A percentile compares a stretch with the other conserved stretches of the same genome.
Conservation (phyloP, 495 filamentous ascomycete genomes). For the Hypoxylon rickii region DNA sequence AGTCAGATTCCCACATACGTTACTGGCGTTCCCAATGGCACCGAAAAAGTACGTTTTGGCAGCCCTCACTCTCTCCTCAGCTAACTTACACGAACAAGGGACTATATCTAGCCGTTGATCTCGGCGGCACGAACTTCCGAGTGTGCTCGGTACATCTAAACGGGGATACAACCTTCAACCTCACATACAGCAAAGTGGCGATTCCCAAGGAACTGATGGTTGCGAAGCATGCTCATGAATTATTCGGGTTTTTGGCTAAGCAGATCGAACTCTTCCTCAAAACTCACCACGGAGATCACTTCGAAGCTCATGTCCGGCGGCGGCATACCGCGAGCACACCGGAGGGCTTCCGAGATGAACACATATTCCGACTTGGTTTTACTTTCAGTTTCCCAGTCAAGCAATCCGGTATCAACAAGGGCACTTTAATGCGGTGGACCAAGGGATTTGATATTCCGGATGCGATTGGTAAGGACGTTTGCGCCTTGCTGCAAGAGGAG, state of each 20-base stretch:
- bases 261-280: slow-evolving; percentile 88
- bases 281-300: slow-evolving; percentile 88
- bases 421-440: slow-evolving; percentile 92
- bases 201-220: slow-evolving; percentile 91
- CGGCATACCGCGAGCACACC: slow-evolving; percentile 58
- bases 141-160: slow-evolving; percentile 93
- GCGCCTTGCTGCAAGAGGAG: slow-evolving; percentile 84
- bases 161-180: slow-evolving; percentile 88
- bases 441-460: slow-evolving; percentile 97
- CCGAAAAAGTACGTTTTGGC: slow-evolving; percentile 71
- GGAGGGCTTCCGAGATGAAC: slow-evolving; percentile 62
- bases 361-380: slow-evolving; percentile 90
- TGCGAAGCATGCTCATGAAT: slow-evolving; percentile 80
- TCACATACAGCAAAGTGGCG: slow-evolving; percentile 88
- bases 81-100: slow-evolving; percentile 59
- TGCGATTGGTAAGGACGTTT: slow-evolving; percentile 92
- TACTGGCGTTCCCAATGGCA: slow-evolving; percentile 93
- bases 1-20: slow-evolving; percentile 98
- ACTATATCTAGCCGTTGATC: slow-evolving; percentile 92
- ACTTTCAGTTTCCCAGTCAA: slow-evolving; percentile 98
- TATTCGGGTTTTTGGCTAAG: slow-evolving; percentile 91
- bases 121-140: slow-evolving; percentile 97
- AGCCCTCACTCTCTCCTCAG: background rate
- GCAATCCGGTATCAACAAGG: slow-evolving; percentile 91
- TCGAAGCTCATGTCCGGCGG: slow-evolving; percentile 68